Evolutionary conservation across 768 basidiomycete genomes (phyloP), one percentile per base, ranked within the genome.

Genomic region (Phylloporus sp.): DNA sequence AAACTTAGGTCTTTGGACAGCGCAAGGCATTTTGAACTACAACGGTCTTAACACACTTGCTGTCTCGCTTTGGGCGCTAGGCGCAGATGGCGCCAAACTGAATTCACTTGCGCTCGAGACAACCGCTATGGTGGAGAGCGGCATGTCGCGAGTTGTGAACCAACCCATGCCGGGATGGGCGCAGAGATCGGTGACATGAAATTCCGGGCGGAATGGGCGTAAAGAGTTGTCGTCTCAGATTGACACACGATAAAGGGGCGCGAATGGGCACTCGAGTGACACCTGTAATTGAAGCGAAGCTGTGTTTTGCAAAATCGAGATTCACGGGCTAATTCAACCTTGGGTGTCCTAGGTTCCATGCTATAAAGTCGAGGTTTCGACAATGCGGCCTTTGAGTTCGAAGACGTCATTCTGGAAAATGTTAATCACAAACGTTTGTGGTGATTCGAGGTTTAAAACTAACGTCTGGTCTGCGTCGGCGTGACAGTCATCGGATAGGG

Each of bases 11-110:
- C 8, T 16, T 28, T 18, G 3, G 15, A 12, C 47, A 76, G 77
- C 78, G 5, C 74, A 79, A 68, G 79, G 78, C 23, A 77, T 80
- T 49, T 50, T 80, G 38, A 73, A 79, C 43, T 78, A 79, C 50
- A 69, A 73, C 18, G 77, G 78, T 18, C 52, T 28, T 12, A 79
- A 80, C 53, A 78, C 77, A 4, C 64, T 80, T 8, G 77, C 74
- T 5, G 64, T 79, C 11, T 78, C 78, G 16, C 63, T 79, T 7
- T 79, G 78, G 78, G 75, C 77, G 16, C 63, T 65, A 10, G 73
- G 59, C 13, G 45, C 61, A 11, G 62, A 52, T n/a, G 79, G 78
- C 11, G 78, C 74, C 8, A 74, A 69, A 41, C 60, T 80, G 9
- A 58, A 71, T 47, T 72, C 73, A 5, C 52, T 79, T 10, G 62